Evolutionary conservation across 768 basidiomycete species (phyloP).

Genomic region (Macrolepiota dolichaula): DNA sequence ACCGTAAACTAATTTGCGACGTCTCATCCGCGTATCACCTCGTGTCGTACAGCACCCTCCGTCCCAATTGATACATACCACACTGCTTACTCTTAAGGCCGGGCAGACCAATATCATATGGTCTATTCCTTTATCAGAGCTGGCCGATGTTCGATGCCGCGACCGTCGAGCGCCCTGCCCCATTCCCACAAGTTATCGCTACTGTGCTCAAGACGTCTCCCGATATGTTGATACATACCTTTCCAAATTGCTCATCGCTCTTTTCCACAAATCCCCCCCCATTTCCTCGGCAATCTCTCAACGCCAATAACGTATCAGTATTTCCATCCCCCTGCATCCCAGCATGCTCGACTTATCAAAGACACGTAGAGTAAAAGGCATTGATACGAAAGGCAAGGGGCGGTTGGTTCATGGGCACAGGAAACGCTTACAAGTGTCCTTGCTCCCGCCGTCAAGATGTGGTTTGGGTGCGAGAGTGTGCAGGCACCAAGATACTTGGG

Average conservation of each 20-base stretch:
- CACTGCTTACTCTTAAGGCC: constrained; percentile 83
- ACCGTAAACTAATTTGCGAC: too few species aligned
- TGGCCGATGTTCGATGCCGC: constrained; percentile 62
- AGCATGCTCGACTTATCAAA: constrained; percentile 78
- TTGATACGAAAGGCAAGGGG: constrained; percentile 79
- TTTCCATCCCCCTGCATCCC: constrained; percentile 76
- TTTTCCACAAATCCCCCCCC: constrained; percentile 47
- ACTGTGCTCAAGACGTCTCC: constrained; percentile 47
- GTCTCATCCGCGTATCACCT: too few species aligned
- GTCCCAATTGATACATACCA: constrained; percentile 43
- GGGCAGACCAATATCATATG: constrained; percentile 79
- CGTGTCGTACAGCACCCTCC: too few species aligned
- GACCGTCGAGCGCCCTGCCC: constrained; percentile 44
- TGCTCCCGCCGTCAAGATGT: constrained; percentile 64
- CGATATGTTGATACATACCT: constrained; percentile 61
- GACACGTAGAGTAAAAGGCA: constrained; percentile 65
- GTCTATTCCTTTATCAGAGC: constrained; percentile 76
- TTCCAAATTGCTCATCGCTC: constrained; percentile 49
- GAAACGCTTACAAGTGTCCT: constrained; percentile 90
- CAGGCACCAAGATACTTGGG: constrained; percentile 45
- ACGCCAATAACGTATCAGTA: constrained; percentile 35
- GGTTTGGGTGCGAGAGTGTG: constrained; percentile 43
- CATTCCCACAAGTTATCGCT: constrained; percentile 43
- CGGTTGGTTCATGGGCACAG: constrained; percentile 86
- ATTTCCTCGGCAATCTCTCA: constrained; percentile 36